phyloP scores from a whole-genome alignment of 2,329 filamentous ascomycete genomes.

The Ophiocordyceps camponoti-leonardi region DNA sequence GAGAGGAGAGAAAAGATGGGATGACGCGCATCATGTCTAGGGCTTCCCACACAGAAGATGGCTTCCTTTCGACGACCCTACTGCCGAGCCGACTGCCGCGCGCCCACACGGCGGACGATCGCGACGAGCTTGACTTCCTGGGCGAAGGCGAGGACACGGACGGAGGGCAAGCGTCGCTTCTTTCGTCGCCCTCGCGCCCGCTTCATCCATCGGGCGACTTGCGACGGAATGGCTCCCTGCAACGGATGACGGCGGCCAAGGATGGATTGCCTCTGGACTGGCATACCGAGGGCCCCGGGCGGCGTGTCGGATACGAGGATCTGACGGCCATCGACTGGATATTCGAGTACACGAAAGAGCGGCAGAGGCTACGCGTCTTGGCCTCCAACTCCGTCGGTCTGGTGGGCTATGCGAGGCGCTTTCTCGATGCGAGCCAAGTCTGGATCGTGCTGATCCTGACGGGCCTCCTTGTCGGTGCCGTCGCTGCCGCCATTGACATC shows the following conservation, averaged over 20 bases:
- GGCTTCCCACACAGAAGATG: constrained; percentile 14
- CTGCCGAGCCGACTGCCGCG: constrained; percentile 9
- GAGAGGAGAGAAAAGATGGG: constrained; percentile 11
- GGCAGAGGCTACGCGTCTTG: constrained; percentile 68
- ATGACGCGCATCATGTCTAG: constrained; percentile 24
- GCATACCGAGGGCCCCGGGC: constrained; percentile 77
- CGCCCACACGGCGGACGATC: constrained; percentile 16
- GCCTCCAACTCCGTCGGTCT: constrained; percentile 52
- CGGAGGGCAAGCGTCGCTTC: constrained; percentile 15
- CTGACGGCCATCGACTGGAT: constrained; percentile 99
- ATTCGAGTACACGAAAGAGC: constrained; percentile 94
- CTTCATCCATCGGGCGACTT: constrained; percentile 9
- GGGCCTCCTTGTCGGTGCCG: constrained; percentile 79
- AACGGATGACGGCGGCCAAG: constrained; percentile 15
- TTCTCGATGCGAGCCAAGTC: constrained; percentile 81
- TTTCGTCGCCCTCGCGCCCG: constrained; percentile 28
- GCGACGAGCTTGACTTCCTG: constrained; percentile 29
- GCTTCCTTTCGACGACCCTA: constrained; percentile 17
- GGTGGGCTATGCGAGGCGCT: constrained; percentile 51
- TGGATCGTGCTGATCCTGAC: constrained; percentile 97
- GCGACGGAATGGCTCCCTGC: background rate
- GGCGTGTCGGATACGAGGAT: constrained; percentile 87
- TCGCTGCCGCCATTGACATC: constrained; percentile 86
- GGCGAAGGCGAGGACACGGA: constrained; percentile 20
- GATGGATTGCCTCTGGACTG: constrained; percentile 49